Percentiles rank a stretch among this genome's conserved stretches.
Evolutionary conservation across 495 filamentous ascomycete species (phyloP).

Genomic region (Trichoderma orchidacearum): DNA sequence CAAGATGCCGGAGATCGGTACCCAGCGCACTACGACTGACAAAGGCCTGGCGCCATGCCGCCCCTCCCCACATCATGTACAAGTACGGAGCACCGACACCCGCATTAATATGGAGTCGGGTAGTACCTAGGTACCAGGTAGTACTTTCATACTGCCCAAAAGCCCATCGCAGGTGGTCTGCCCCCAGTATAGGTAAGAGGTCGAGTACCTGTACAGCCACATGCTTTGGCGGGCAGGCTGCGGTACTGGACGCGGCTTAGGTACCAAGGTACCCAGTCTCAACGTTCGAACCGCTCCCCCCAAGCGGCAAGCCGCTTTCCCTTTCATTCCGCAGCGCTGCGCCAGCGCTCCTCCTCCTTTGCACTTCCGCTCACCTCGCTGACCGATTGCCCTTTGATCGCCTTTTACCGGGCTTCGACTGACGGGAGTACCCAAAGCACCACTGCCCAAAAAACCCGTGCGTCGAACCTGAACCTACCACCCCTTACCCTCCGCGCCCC

Average conservation of each 20-base stretch:
- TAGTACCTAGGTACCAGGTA: no score
- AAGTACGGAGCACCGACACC: not conserved
- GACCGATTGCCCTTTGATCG: not conserved
- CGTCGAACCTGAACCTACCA: not conserved
- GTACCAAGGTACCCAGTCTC: no score
- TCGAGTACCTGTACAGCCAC: no score
- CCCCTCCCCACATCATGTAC: not conserved
- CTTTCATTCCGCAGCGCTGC: not conserved
- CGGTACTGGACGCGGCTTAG: no score
- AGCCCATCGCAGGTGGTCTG: no score
- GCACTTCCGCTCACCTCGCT: not conserved
- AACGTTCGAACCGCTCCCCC: no score
- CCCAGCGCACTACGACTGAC: not conserved
- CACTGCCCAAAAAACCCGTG: no score
- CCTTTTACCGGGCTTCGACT: not conserved
- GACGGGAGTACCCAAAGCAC: not conserved
- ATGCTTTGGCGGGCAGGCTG: no score
- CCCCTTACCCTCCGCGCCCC: not conserved
- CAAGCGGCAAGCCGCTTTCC: not conserved
- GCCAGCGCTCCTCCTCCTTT: not conserved
- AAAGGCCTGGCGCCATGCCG: no score
- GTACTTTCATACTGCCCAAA: no score
- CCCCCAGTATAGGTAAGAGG: no score
- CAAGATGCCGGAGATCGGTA: not conserved
- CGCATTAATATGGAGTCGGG: no score